Evolutionary conservation across 2,329 filamentous ascomycete species (phyloP).

Genomic region (Ilyonectria destructans): DNA sequence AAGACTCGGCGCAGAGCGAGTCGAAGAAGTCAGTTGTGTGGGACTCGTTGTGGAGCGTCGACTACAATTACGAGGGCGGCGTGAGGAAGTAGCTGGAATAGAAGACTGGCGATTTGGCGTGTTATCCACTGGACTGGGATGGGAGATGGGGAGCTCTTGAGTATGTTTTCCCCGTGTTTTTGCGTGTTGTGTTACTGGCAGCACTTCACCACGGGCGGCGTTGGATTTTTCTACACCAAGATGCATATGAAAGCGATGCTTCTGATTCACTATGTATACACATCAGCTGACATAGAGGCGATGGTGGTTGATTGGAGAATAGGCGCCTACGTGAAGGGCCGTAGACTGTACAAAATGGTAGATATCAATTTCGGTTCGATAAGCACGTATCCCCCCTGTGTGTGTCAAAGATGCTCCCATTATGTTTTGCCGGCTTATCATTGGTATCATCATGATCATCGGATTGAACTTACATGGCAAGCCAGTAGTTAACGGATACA

Average conservation of each 20-base stretch:
- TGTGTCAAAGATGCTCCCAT: neutral
- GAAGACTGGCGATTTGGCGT: conserved; percentile 18
- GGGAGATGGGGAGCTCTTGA: conserved; percentile 3
- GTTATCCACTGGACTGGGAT: conserved; percentile 2
- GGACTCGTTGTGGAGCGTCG: conserved; percentile 75
- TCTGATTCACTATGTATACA: conserved; percentile 29
- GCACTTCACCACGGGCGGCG: conserved; percentile 31
- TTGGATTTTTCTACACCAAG: conserved; percentile 32
- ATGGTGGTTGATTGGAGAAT: conserved; percentile 19
- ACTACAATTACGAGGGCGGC: conserved; percentile 69
- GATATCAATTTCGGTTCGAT: neutral
- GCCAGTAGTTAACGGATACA: too few relatives aligned
- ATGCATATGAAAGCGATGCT: conserved; percentile 33
- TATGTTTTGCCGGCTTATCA: too few relatives aligned
- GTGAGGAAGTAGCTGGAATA: conserved; percentile 46
- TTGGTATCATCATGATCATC: too few relatives aligned
- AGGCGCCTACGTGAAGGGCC: conserved; percentile 1
- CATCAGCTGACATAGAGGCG: conserved; percentile 32
- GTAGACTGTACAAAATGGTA: conserved; percentile 25
- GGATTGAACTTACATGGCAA: too few relatives aligned
- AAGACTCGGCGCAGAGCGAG: conserved; percentile 59
- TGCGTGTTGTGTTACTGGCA: conserved; percentile 16
- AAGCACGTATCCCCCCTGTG: neutral
- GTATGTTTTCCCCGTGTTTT: conserved; percentile 18
- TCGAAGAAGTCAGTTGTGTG: conserved; percentile 72